Percentiles rank a stretch among this genome's conserved stretches.
Evolutionary conservation across 169 alveolate genomes (phyloP).

Genomic region (Eimeria necatrix): DNA sequence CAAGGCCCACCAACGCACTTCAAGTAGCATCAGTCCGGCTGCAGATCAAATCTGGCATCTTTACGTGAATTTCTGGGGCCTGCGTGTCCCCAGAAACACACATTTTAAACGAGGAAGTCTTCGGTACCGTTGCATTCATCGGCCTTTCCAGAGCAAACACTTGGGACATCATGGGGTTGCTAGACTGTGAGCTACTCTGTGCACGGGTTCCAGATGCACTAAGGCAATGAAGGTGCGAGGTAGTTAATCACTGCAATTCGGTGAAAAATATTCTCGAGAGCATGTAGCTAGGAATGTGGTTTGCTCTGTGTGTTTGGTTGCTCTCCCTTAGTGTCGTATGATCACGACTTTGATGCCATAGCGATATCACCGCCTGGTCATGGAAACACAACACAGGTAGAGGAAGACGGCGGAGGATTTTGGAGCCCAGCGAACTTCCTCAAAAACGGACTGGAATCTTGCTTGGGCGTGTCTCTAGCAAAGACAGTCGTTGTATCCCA

Average conservation of each 20-base stretch:
- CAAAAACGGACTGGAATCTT: constrained; percentile 75
- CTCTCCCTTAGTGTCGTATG: constrained; percentile 54
- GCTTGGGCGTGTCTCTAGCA: constrained; percentile 70
- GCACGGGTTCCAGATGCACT: too few species aligned
- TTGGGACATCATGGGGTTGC: constrained; percentile 73
- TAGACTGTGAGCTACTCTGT: constrained; percentile 48
- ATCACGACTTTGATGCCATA: constrained; percentile 78
- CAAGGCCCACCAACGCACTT: neutral
- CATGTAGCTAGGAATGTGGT: neutral
- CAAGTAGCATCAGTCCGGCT: neutral
- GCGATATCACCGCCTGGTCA: constrained; percentile 80
- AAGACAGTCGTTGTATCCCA: constrained; percentile 80
- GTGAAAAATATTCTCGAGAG: neutral
- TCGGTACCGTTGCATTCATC: constrained; percentile 78
- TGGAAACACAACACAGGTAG: constrained; percentile 78
- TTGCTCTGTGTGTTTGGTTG: neutral
- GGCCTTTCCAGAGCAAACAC: constrained; percentile 79
- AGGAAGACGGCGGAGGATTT: constrained; percentile 65
- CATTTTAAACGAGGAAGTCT: constrained; percentile 71
- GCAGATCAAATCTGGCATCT: too few species aligned
- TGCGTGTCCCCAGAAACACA: constrained; percentile 64
- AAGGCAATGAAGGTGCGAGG: too few species aligned
- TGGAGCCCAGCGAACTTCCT: constrained; percentile 75
- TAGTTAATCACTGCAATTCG: neutral
- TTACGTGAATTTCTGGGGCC: neutral